Percentiles rank a stretch among this genome's conserved stretches.
These are phyloP conservation scores for Solanum boliviense DNA, from an alignment of 257 asterid species.

Conservation along the genomic window DNA sequence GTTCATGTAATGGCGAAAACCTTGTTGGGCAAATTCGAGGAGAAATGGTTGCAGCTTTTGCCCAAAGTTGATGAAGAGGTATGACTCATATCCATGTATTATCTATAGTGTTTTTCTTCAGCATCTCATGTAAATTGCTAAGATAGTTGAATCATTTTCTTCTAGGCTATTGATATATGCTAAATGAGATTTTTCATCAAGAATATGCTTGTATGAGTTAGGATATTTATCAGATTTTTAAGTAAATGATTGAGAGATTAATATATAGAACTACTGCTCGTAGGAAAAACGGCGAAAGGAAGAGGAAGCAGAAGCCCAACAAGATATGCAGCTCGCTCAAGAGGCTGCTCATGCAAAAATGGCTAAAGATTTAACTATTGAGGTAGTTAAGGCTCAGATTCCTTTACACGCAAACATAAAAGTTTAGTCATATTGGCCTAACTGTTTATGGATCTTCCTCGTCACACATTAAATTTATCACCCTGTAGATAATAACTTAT, in stretches of 20 bases:
- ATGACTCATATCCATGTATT: background rate
- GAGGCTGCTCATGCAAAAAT: slow-evolving; percentile 71
- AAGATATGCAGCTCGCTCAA: slow-evolving; percentile 54
- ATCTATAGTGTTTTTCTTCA: background rate
- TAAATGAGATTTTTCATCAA: background rate
- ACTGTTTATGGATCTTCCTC: background rate
- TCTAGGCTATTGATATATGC: background rate
- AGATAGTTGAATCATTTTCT: background rate
- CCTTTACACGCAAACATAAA: background rate
- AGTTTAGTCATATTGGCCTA: background rate
- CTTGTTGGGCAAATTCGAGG: slow-evolving; percentile 74
- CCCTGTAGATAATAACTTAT: slow-evolving; percentile 2
- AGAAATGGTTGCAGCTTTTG: slow-evolving; percentile 77
- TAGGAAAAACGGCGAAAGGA: slow-evolving; percentile 68
- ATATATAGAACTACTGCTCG: slow-evolving; percentile 5
- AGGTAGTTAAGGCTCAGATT: slow-evolving; percentile 27
- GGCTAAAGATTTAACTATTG: slow-evolving; percentile 45
- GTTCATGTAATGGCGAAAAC: slow-evolving; percentile 88
- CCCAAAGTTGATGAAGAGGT: slow-evolving; percentile 98
- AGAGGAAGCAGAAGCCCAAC: slow-evolving; percentile 65
- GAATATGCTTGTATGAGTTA: background rate
- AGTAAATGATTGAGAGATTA: background rate
- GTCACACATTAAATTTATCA: background rate
- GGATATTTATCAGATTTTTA: background rate
- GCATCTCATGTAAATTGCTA: background rate